Base-by-base conservation (phyloP, 495 filamentous ascomycete genomes). In the Aspergillus affinis region DNA sequence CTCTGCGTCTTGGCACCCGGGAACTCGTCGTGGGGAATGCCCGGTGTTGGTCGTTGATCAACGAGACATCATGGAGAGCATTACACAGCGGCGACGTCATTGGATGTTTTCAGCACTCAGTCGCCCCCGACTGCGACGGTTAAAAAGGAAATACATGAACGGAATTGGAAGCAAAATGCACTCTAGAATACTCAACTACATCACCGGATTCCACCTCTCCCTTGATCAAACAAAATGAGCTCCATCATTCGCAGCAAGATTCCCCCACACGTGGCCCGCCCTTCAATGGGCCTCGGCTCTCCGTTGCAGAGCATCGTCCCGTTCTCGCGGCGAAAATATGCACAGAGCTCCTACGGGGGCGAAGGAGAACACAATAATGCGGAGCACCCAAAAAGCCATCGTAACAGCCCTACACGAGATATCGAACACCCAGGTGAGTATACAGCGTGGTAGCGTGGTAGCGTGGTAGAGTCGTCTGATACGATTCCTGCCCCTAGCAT, bases 341-440 rank as follows among this genome's bases (percentile, higher is more conserved):
- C 59, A 29, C 59, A 66, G 13, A 61, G 66, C 49, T 64, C 65
- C 17, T 71, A 71, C 41, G 65, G 68, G 10, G 58, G 57, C 46
- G 57, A 68, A 12, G 55, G 64, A 32, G 58, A 68, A 13, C 49
- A 57, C 10, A 17, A 58, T 0, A 17, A 58, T 0, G 20, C 45
- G 20, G 4, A 61, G 30, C 54, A 65, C 20, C 48, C 56, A 29
- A 59, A 62, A 15, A 60, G 54, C 19, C 57, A 53, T 7, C 41
- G 50, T 17, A 65, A 62, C 44, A 51, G 29, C 17, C 59, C 60
- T 44, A 69, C 66, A 2, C 55, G 63, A 21, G 64, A 69, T 48
- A 57, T 69, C 9, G 66, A 72, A 53, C 69, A 72, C 59, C 69
- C 69, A n/a, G 69, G 69, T 71, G 52, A 46, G 17, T 15, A 8